Evolutionary conservation across 352 stramenopile species (phyloP), one percentile per base, ranked within the genome.

Genomic region (Plasmopara muralis): DNA sequence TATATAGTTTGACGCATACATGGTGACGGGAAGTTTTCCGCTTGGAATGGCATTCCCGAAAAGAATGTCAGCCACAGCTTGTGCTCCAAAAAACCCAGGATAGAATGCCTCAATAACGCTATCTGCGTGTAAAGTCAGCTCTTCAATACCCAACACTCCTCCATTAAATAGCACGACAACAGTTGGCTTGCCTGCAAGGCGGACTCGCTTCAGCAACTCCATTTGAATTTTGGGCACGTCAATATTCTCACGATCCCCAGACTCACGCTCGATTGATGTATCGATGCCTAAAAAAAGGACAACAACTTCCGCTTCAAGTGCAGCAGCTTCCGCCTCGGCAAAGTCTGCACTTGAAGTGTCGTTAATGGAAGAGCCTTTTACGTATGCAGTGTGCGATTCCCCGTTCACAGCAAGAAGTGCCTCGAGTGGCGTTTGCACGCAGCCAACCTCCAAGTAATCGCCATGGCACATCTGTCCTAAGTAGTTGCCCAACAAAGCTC

Each of bases 151-250:
- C 5, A 97, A 46, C 18, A 95, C 72, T 5, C 89, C 78, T 13
- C 92, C 92, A 28, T 97, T 84, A 20, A 96, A 74, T 1, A 98
- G 63, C 25, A 98, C 79, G 14, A 90, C 75, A 48, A 97, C 70
- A 6, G 77, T 88, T 0, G 67, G 68, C 31, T 85, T 81, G 4
- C 74, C 78, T 4, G 73, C 64, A 0, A 54, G 64, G 0, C 82
- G 77, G 14, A 97, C 68, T 9, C 55, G 47, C 25, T 82, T 72
- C 8, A 96, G 59, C 9, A 97, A 62, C 55, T 88, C 57, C 48
- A 88, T 55, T 62, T 97, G 87, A 9, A 80, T 74, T 6, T 47
- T 64, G 0, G 85, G 87, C 3, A 96, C 57, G 9, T 74, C 53
- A 31, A 96, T 83, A 12, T 72, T 79, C n/a, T 74, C 64, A 13